Evolutionary conservation across 2,329 filamentous ascomycete genomes (phyloP).

Genomic region (Corniculantispora saksenae): DNA sequence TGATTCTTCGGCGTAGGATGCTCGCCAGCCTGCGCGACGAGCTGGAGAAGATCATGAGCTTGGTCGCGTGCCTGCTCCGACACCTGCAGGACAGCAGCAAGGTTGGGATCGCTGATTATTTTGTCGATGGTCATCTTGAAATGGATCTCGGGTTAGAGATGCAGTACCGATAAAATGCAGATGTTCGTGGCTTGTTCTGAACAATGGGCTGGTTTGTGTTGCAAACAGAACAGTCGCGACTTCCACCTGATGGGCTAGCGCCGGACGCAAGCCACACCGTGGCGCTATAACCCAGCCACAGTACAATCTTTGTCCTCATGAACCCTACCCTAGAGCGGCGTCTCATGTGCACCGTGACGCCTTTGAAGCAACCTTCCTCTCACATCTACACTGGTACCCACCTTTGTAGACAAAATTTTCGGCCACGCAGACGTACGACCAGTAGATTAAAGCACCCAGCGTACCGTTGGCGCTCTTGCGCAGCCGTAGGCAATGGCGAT

Average conservation of each 20-base stretch:
- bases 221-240: neutral
- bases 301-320: too few relatives aligned
- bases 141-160: neutral
- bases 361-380: too few relatives aligned
- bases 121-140: conserved; percentile 39
- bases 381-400: too few relatives aligned
- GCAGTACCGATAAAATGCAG: neutral
- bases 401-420: too few relatives aligned
- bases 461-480: too few relatives aligned
- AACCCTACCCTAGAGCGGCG: too few relatives aligned
- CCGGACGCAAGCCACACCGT: conserved; percentile 4
- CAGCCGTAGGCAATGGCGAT: too few relatives aligned
- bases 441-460: too few relatives aligned
- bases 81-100: conserved; percentile 68
- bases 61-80: conserved; percentile 74
- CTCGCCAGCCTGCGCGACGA: conserved; percentile 48
- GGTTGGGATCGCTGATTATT: conserved; percentile 46
- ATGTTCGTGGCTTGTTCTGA: too few relatives aligned
- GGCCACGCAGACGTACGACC: too few relatives aligned
- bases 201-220: neutral
- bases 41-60: conserved; percentile 64
- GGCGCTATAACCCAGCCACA: neutral
- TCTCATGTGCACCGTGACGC: too few relatives aligned
- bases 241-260: neutral
- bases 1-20: conserved; percentile 50